Conservation (phyloP, 768 basidiomycete species). For the Boletellus ananas region DNA sequence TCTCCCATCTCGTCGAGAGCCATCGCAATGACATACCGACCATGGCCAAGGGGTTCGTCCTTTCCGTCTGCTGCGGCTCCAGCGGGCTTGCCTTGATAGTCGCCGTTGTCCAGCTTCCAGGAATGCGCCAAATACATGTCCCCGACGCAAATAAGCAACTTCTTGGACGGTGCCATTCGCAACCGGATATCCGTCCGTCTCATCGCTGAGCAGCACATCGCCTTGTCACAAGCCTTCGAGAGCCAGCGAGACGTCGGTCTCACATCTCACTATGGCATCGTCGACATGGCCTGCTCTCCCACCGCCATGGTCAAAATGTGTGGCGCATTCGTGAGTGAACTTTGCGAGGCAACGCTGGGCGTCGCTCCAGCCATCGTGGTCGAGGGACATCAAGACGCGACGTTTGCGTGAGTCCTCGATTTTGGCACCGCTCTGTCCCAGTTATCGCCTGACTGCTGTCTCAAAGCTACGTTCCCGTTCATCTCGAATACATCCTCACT, state of each 20-base stretch:
- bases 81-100: neutral
- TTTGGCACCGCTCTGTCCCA: neutral
- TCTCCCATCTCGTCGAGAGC: conserved; percentile 67
- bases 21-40: conserved; percentile 89
- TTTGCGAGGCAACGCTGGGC: conserved; percentile 84
- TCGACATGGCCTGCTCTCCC: conserved; percentile 71
- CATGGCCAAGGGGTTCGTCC: conserved; percentile 77
- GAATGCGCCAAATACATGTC: conserved; percentile 84
- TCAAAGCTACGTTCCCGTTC: conserved; percentile 78
- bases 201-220: conserved; percentile 89
- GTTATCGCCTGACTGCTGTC: conserved; percentile 9
- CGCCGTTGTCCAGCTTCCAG: conserved; percentile 56
- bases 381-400: conserved; percentile 66
- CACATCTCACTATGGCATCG: conserved; percentile 60
- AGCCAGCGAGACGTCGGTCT: conserved; percentile 30
- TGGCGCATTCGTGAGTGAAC: conserved; percentile 75
- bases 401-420: conserved; percentile 64
- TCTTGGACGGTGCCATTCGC: conserved; percentile 80
- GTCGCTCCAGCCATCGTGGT: conserved; percentile 61
- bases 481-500: conserved; percentile 87
- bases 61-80: conserved; percentile 1
- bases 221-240: conserved; percentile 66
- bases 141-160: conserved; percentile 70
- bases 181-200: conserved; percentile 85
- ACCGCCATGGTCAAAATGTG: conserved; percentile 73